Percentiles rank a stretch among this genome's conserved stretches.
Conservation (phyloP, 139 green algal species). For the Chlorella ohadii region DNA sequence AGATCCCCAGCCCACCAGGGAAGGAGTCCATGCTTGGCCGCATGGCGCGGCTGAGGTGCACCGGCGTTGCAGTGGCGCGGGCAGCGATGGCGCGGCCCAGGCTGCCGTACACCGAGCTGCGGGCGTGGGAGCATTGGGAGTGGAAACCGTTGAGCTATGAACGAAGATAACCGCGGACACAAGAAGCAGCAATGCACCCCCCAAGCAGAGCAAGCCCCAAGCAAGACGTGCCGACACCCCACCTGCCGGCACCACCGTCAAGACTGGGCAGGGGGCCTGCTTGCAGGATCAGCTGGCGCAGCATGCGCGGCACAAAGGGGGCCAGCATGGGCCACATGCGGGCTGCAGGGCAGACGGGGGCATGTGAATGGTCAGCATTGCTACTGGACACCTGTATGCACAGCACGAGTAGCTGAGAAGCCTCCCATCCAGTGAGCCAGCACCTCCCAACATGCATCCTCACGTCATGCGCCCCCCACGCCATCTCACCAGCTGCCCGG, state of each 20-base stretch:
- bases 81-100: neutral
- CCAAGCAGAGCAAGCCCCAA: too few relatives aligned
- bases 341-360: neutral
- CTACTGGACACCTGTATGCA: too few relatives aligned
- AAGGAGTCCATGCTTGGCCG: constrained; percentile 59
- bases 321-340: constrained; percentile 52
- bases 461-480: too few relatives aligned
- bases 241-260: neutral
- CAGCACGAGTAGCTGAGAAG: too few relatives aligned
- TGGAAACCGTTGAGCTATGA: too few relatives aligned
- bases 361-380: too few relatives aligned
- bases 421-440: too few relatives aligned
- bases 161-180: too few relatives aligned
- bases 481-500: neutral
- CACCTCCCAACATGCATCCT: too few relatives aligned
- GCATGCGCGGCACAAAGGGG: constrained; percentile 71
- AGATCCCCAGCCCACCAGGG: constrained; percentile 11
- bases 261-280: neutral
- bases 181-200: too few relatives aligned
- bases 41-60: constrained; percentile 26
- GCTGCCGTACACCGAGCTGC: neutral
- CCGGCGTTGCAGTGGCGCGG: neutral
- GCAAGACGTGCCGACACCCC: neutral
- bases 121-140: neutral
- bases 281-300: constrained; percentile 57